Conservation (phyloP, 108 stramenopile species). For the Pseudonitzschia multistriata region DNA sequence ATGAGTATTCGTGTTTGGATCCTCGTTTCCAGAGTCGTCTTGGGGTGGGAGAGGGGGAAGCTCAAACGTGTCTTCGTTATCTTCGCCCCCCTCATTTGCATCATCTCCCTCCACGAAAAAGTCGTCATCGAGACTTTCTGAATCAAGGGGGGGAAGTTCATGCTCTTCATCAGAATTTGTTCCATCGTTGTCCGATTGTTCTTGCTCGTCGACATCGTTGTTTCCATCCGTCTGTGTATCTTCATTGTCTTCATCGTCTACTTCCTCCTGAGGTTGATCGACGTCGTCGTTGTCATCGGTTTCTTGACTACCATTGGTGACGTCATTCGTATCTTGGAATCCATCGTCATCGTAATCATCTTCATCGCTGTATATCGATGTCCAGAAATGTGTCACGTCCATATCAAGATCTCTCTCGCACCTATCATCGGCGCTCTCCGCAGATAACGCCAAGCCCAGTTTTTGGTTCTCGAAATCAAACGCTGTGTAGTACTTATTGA, state of each 20-base stretch:
- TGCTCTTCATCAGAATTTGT: not conserved
- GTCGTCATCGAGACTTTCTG: slow-evolving; percentile 15
- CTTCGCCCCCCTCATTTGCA: not conserved
- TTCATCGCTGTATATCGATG: not conserved
- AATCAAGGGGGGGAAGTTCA: not conserved
- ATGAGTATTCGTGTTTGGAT: not conserved
- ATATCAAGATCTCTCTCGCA: slow-evolving; percentile 30
- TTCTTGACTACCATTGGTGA: not conserved
- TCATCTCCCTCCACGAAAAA: slow-evolving; percentile 1
- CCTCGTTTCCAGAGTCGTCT: not conserved
- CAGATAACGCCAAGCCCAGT: slow-evolving; percentile 83
- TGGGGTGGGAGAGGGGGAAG: not conserved
- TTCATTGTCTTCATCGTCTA: not conserved
- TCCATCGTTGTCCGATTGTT: slow-evolving; percentile 1
- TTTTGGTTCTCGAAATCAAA: slow-evolving; percentile 88
- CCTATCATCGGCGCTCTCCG: slow-evolving; percentile 16
- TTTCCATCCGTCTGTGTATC: not conserved
- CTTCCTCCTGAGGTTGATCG: not conserved
- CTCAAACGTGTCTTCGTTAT: slow-evolving; percentile 1
- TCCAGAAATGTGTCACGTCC: slow-evolving; percentile 25
- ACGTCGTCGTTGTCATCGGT: not conserved
- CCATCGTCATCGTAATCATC: not conserved
- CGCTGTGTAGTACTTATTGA: slow-evolving; percentile 93
- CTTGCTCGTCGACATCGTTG: not conserved
- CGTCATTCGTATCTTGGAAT: not conserved